These are phyloP conservation scores for Lecanicillium sp. DNA, from an alignment of 2,329 filamentous ascomycete genomes.

Conservation along the genomic window DNA sequence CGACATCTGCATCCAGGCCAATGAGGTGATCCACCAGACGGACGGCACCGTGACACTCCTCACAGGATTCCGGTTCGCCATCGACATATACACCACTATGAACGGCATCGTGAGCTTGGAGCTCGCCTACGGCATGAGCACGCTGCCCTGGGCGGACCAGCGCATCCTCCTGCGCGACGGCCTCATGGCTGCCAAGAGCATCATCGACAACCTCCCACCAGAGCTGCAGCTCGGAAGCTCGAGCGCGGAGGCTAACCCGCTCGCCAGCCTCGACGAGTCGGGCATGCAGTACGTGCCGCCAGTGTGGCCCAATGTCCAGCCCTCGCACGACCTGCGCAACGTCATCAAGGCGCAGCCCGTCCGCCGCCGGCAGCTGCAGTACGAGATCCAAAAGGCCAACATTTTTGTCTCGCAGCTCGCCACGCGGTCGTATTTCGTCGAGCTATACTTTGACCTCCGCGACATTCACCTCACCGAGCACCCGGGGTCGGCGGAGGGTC, in stretches of 20 bases:
- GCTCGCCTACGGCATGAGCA: conserved; percentile 72
- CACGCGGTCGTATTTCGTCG: conserved; percentile 77
- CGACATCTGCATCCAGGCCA: conserved; percentile 70
- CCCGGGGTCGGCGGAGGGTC: conserved; percentile 27
- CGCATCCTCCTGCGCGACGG: conserved; percentile 65
- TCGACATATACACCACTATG: conserved; percentile 75
- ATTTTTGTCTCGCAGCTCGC: conserved; percentile 77
- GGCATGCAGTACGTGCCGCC: conserved; percentile 49
- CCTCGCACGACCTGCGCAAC: conserved; percentile 44
- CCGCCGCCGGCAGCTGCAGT: conserved; percentile 58
- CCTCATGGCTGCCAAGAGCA: conserved; percentile 62
- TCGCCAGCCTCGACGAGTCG: conserved; percentile 37
- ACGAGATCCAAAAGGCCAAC: conserved; percentile 88
- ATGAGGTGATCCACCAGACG: conserved; percentile 65
- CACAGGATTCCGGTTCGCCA: conserved; percentile 74
- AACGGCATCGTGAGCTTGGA: conserved; percentile 74
- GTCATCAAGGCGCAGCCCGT: conserved; percentile 43
- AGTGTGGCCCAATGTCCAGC: conserved; percentile 39
- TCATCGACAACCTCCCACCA: conserved; percentile 60
- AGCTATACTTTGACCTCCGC: conserved; percentile 74
- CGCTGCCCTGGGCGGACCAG: conserved; percentile 73
- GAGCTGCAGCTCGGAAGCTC: conserved; percentile 56
- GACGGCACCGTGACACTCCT: conserved; percentile 62
- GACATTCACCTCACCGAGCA: conserved; percentile 54
- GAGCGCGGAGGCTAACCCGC: conserved; percentile 29